Evolutionary conservation across 495 filamentous ascomycete genomes (phyloP), one percentile per base, ranked within the genome.

Genomic region (Wilcoxina mikolae): DNA sequence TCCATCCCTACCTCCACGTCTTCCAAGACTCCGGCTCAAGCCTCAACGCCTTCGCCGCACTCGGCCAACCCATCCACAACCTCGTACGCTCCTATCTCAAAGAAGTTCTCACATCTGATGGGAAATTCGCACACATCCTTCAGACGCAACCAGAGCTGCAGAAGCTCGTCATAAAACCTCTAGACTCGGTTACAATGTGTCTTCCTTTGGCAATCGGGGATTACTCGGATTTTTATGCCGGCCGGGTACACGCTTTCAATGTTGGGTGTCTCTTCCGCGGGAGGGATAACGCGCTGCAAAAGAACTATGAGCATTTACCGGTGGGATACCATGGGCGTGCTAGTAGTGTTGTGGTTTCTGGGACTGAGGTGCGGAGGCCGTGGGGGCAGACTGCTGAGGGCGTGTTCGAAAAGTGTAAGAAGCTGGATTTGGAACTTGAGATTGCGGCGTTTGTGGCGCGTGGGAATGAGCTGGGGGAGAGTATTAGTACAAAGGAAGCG

Each of bases 141-240:
- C 76, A 78, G 57, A 70, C 77, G 20, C 82, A 84, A 58, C 53
- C 61, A 0, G 38, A 59, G 2, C 68, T 83, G 7, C 78, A 76
- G 57, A 69, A 75, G 44, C 61, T 71, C 41, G 73, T 70, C 0
- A 67, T 87, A 3, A 71, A 74, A 7, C 67, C 74, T 3, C 10
- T 17, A 2, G 44, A 35, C 11, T 28, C 15, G 0, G 80, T 88
- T 23, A 76, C 70, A 52, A 84, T 78, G 66, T 25, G 15, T 28
- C 39, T 95, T 12, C 90, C 90, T 3, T 80, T 96, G 78, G 73
- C 75, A 28, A 87, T 95, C 52, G 84, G 85, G n/a, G 87, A 95
- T 66, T 96, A 96, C 69, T 93, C 90, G 11, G 90, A 96, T 69
- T 96, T 96, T 72, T 96, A 87, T 69, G 90, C 84, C n/a, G 90